phyloP scores from a whole-genome alignment of 371 early-diverging fungal species.

The Mortierella sp. region DNA sequence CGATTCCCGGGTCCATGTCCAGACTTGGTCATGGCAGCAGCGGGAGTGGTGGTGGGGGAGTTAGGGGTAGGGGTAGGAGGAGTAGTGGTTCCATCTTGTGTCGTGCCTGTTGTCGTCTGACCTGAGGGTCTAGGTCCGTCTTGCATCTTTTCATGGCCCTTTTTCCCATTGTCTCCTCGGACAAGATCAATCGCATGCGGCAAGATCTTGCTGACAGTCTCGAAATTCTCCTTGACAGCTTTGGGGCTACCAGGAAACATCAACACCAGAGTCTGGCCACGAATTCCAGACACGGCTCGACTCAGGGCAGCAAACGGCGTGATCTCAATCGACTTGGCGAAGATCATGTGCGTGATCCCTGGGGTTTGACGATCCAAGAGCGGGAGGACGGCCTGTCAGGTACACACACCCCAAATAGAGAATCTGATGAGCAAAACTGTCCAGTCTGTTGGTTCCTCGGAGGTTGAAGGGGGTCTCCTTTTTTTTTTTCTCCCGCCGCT shows the following conservation, averaged over 20 bases:
- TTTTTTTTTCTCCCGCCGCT: too few relatives aligned
- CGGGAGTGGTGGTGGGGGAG: too few relatives aligned
- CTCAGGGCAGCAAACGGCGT: slow-evolving; percentile 92
- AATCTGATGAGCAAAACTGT: too few relatives aligned
- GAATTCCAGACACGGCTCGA: slow-evolving; percentile 86
- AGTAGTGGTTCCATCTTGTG: too few relatives aligned
- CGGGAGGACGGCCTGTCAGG: slow-evolving; percentile 72
- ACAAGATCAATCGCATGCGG: slow-evolving; percentile 87
- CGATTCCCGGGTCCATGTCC: slow-evolving; percentile 57
- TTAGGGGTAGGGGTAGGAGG: too few relatives aligned
- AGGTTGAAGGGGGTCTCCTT: too few relatives aligned
- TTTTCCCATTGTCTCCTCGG: slow-evolving; percentile 61
- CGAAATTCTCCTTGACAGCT: slow-evolving; percentile 85
- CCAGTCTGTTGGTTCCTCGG: too few relatives aligned
- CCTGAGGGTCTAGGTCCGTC: slow-evolving; percentile 43
- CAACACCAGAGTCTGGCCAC: slow-evolving; percentile 73
- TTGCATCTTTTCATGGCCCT: slow-evolving; percentile 58
- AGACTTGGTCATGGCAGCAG: slow-evolving; percentile 9
- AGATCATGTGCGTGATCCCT: slow-evolving; percentile 82
- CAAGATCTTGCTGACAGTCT: slow-evolving; percentile 72
- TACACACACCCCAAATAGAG: background rate
- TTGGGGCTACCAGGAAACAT: slow-evolving; percentile 92
- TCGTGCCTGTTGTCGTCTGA: too few relatives aligned
- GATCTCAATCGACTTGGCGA: slow-evolving; percentile 73
- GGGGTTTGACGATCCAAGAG: slow-evolving; percentile 76